Conservation (phyloP, 2,329 filamentous ascomycete genomes). For the Neophaeococcomyces mojaviensis region DNA sequence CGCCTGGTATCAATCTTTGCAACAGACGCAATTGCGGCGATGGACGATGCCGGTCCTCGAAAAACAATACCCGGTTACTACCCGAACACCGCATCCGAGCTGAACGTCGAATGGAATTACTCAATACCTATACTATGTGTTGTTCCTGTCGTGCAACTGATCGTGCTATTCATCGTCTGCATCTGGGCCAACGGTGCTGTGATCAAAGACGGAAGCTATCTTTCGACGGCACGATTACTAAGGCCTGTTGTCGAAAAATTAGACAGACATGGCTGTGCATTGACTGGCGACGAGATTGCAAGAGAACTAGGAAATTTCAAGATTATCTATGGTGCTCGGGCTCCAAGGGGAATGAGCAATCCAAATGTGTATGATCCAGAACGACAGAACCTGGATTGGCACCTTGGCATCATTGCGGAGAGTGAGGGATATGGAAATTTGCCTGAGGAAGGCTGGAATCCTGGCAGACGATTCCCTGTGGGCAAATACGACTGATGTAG, state of each 20-base stretch:
- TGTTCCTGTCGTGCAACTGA: conserved; percentile 17
- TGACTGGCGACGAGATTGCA: conserved; percentile 20
- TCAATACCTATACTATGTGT: conserved; percentile 16
- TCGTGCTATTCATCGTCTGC: conserved; percentile 18
- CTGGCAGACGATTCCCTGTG: background rate
- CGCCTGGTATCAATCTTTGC: conserved; percentile 16
- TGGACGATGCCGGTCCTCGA: conserved; percentile 20
- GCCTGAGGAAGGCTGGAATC: conserved; percentile 7
- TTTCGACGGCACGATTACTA: conserved; percentile 19
- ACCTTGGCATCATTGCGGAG: conserved; percentile 19
- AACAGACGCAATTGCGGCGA: conserved; percentile 18
- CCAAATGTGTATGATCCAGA: background rate
- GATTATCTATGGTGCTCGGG: conserved; percentile 20
- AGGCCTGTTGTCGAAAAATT: conserved; percentile 21
- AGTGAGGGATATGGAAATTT: conserved; percentile 13
- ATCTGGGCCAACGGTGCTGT: conserved; percentile 21
- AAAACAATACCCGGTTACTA: conserved; percentile 70
- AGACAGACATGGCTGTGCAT: conserved; percentile 17
- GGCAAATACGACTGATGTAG: conserved; percentile 4
- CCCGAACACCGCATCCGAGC: conserved; percentile 76
- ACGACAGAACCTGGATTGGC: conserved; percentile 6
- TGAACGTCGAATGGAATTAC: conserved; percentile 60
- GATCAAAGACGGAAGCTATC: conserved; percentile 19
- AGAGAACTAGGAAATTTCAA: conserved; percentile 15
- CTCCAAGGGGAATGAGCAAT: conserved; percentile 8